A percentile compares a stretch with the other conserved stretches of the same genome.
Evolutionary conservation across 2,329 filamentous ascomycete genomes (phyloP).

Genomic region (Colletotrichum sp.): DNA sequence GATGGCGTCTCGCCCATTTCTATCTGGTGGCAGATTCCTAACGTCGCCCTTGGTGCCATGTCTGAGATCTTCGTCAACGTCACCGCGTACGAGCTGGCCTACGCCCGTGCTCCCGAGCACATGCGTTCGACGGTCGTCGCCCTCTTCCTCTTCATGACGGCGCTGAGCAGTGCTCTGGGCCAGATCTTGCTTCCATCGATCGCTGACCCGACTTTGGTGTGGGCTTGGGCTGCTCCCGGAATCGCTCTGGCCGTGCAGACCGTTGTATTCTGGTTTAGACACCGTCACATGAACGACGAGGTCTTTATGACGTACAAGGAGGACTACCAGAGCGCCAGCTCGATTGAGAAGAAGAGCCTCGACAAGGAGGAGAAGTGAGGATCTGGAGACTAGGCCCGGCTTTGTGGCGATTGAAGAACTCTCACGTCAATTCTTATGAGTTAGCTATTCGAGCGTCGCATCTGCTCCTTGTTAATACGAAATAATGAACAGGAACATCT

Average conservation of each 20-base stretch:
- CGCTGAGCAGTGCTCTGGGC: slow-evolving; percentile 57
- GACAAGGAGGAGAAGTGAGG: background rate
- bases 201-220: slow-evolving; percentile 37
- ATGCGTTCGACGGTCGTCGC: slow-evolving; percentile 67
- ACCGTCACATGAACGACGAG: slow-evolving; percentile 27
- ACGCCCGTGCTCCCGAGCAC: slow-evolving; percentile 68
- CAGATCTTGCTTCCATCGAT: slow-evolving; percentile 47
- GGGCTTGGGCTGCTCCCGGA: slow-evolving; percentile 29
- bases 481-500: background rate
- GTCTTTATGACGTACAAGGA: slow-evolving; percentile 14
- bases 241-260: slow-evolving; percentile 28
- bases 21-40: slow-evolving; percentile 56
- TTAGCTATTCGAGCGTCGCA: background rate
- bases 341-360: background rate
- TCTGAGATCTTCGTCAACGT: slow-evolving; percentile 66
- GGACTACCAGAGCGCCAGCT: background rate
- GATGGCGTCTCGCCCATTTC: slow-evolving; percentile 45
- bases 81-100: slow-evolving; percentile 71
- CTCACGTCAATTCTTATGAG: background rate
- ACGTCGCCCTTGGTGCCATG: slow-evolving; percentile 54
- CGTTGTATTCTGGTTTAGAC: slow-evolving; percentile 26
- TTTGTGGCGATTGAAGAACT: background rate
- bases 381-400: background rate
- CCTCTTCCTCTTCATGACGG: slow-evolving; percentile 62
- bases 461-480: background rate